Evolutionary conservation across 148 eudicot genomes (phyloP), one percentile per base, ranked within the genome.

Genomic region (Arctostaphylos glauca): DNA sequence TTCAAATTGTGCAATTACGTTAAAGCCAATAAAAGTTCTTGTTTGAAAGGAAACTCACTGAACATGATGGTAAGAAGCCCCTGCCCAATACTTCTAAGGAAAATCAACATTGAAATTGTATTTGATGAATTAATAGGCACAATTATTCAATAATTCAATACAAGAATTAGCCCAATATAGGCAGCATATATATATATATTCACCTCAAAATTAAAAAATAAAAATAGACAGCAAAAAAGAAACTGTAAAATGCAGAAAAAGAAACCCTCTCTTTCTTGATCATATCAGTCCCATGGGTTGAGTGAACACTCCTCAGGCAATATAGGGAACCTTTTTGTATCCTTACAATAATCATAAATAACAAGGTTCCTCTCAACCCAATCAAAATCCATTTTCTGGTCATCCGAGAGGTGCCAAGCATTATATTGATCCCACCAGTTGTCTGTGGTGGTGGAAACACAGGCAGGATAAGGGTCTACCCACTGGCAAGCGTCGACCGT

Each of bases 341-440:
- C 99, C 78, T 90, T 79, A 43, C 99, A 94, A 74, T 96, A 96
- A 58, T 96, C 95, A 85, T 96, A 94, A 6, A 90, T 84, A 23
- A 92, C 91, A 49, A 92, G 87, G 77, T 96, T 96, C 84, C 94
- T 92, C 83, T 89, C 79, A 25, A 96, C 96, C 99, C 99, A 96
- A 60, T 87, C 90, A 81, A 77, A 94, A 72, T 96, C 99, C 85
- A 77, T 74, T 76, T 93, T 91, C 78, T 96, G 96, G 9, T 91
- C 81, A 15, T 89, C 88, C 9, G 90, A 83, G 16, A 96, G 89
- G 47, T 94, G 94, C 99, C 99, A 96, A 31, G 99, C 85, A 5
- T 80, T 31, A 46, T 92, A 88, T 38, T 94, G 97, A 88, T 96
- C 99, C 99, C 99, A 96, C 99, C 99, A 94, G 58, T 92, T 87